Conservation (phyloP, 2,329 filamentous ascomycete genomes). For the Aureobasidium sp. region DNA sequence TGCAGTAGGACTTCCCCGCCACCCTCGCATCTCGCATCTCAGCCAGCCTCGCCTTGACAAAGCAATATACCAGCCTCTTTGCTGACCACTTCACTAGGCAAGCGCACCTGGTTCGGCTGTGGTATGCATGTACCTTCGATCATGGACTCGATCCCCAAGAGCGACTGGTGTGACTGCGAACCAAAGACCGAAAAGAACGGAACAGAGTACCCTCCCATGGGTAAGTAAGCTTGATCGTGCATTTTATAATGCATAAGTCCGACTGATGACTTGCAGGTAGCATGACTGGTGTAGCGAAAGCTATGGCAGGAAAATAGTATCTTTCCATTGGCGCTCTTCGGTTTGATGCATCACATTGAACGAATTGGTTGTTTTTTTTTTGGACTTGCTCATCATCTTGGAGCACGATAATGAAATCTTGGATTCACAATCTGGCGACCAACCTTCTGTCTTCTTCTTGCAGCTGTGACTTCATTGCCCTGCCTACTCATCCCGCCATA, state of each 20-base stretch:
- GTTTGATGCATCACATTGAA: neutral
- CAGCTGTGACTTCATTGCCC: conserved; percentile 3
- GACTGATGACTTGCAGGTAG: conserved; percentile 21
- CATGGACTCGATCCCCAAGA: conserved; percentile 52
- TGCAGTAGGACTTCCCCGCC: conserved; percentile 44
- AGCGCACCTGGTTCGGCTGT: conserved; percentile 31
- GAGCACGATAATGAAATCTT: neutral
- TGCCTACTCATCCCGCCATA: neutral
- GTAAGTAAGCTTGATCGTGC: conserved; percentile 13
- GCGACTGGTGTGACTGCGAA: conserved; percentile 59
- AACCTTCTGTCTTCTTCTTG: neutral
- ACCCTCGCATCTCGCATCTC: conserved; percentile 5
- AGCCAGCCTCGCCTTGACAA: conserved; percentile 13
- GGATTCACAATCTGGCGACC: neutral
- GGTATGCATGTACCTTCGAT: conserved; percentile 36
- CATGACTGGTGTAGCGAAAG: conserved; percentile 27
- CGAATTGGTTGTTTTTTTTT: neutral
- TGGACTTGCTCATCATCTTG: neutral
- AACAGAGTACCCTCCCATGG: conserved; percentile 17
- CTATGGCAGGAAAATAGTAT: conserved; percentile 23
- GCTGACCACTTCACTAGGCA: conserved; percentile 21
- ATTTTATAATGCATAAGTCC: neutral
- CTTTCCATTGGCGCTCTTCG: neutral
- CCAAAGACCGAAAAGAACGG: conserved; percentile 53
- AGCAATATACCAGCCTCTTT: conserved; percentile 13